A percentile compares a stretch with the other conserved stretches of the same genome.
Conservation (phyloP, 768 basidiomycete genomes). For the Hydnum rufescens region DNA sequence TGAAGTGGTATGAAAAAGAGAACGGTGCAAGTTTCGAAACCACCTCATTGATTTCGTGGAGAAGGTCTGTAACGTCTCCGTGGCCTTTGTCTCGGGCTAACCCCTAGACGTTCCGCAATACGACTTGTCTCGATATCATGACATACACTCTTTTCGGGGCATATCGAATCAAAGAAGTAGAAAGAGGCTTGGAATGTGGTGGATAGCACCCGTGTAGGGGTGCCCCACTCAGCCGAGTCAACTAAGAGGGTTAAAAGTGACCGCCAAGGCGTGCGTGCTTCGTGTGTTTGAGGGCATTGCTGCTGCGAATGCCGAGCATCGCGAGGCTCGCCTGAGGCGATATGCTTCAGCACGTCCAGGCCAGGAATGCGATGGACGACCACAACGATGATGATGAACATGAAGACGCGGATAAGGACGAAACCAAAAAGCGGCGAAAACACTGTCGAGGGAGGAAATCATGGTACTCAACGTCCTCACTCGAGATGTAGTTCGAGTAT, state of each 20-base stretch:
- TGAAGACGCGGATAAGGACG: neutral
- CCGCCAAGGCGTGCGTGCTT: slow-evolving; percentile 69
- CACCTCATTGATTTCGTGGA: slow-evolving; percentile 68
- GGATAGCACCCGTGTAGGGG: slow-evolving; percentile 76
- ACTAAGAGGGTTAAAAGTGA: slow-evolving; percentile 55
- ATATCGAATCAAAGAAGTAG: slow-evolving; percentile 46
- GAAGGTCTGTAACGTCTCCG: slow-evolving; percentile 54
- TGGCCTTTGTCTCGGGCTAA: slow-evolving; percentile 23
- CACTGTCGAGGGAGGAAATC: neutral
- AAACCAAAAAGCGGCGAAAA: too few species aligned
- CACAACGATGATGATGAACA: neutral
- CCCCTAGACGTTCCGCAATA: slow-evolving; percentile 51
- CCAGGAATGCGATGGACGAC: neutral
- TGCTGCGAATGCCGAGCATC: neutral
- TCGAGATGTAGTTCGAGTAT: neutral
- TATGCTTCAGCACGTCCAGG: neutral
- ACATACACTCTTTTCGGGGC: slow-evolving; percentile 85
- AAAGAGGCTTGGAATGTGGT: slow-evolving; percentile 67
- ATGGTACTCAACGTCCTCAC: neutral
- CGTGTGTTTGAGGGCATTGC: slow-evolving; percentile 76
- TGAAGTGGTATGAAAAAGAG: slow-evolving; percentile 21
- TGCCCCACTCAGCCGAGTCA: slow-evolving; percentile 58
- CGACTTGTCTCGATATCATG: slow-evolving; percentile 73
- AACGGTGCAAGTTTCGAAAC: slow-evolving; percentile 33
- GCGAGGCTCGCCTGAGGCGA: neutral